Conservation (phyloP, 495 filamentous ascomycete species). For the Physcia stellaris region DNA sequence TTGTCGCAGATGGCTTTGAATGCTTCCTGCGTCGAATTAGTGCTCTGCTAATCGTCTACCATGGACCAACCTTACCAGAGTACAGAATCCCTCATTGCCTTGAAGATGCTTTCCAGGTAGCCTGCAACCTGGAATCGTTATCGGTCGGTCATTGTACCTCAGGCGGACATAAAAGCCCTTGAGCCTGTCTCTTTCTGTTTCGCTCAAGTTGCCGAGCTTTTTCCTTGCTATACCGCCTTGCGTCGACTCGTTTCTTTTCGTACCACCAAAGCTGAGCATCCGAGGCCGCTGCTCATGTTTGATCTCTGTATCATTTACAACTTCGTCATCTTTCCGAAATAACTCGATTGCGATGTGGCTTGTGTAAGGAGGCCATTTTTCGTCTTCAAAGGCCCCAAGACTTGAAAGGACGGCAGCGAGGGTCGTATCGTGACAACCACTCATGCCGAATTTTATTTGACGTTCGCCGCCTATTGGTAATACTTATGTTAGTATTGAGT, state of each 20-base stretch:
- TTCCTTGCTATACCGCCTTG: conserved; percentile 22
- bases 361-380: conserved; percentile 82
- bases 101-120: conserved; percentile 70
- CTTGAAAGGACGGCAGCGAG: conserved; percentile 66
- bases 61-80: conserved; percentile 43
- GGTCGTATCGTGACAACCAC: conserved; percentile 92
- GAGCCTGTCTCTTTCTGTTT: conserved; percentile 37
- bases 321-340: conserved; percentile 41
- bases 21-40: conserved; percentile 38
- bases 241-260: too few relatives aligned
- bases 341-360: conserved; percentile 85
- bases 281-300: conserved; percentile 1
- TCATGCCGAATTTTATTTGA: conserved; percentile 56
- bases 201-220: conserved; percentile 30
- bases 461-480: conserved; percentile 38
- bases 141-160: conserved; percentile 74
- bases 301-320: conserved; percentile 1
- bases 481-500: too few relatives aligned
- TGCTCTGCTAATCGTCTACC: too few relatives aligned
- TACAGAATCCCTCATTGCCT: conserved; percentile 86
- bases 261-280: too few relatives aligned
- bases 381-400: conserved; percentile 59
- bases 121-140: conserved; percentile 69
- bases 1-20: conserved; percentile 90
- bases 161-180: conserved; percentile 83